Conservation (phyloP, 164 flowering plant species). For the Stephania japonica region DNA sequence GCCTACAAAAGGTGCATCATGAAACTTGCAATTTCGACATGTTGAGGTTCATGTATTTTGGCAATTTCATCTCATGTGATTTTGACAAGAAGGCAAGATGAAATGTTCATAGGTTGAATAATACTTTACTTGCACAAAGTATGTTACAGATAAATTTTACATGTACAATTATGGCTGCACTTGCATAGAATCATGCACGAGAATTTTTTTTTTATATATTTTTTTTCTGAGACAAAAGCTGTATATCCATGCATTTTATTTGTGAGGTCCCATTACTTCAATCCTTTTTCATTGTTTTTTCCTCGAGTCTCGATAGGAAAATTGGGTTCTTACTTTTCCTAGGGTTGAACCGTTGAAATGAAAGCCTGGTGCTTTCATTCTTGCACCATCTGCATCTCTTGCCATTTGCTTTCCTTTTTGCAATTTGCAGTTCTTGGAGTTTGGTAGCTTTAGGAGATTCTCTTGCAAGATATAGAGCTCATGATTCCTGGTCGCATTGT, state of each 20-base stretch:
- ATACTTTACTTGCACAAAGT: neutral
- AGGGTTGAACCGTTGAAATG: neutral
- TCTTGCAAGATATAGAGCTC: neutral
- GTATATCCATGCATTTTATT: neutral
- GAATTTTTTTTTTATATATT: too few species aligned
- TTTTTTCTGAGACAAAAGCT: neutral
- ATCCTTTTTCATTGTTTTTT: neutral
- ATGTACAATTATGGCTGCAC: neutral
- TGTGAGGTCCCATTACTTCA: neutral
- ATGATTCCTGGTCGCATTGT: neutral
- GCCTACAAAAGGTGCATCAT: too few species aligned
- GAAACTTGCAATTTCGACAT: too few species aligned
- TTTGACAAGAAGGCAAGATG: neutral
- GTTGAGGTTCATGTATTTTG: neutral
- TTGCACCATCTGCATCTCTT: neutral
- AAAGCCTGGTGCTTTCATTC: neutral
- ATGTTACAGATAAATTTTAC: neutral
- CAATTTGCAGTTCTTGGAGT: conserved; percentile 1
- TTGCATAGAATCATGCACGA: neutral
- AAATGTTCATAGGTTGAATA: neutral
- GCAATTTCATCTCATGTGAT: neutral
- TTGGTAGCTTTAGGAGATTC: neutral
- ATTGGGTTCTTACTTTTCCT: neutral
- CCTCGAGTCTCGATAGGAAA: neutral
- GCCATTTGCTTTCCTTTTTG: neutral